phyloP scores from a whole-genome alignment of 176 grass and related monocot genomes.

The Pontederia paniculata region DNA sequence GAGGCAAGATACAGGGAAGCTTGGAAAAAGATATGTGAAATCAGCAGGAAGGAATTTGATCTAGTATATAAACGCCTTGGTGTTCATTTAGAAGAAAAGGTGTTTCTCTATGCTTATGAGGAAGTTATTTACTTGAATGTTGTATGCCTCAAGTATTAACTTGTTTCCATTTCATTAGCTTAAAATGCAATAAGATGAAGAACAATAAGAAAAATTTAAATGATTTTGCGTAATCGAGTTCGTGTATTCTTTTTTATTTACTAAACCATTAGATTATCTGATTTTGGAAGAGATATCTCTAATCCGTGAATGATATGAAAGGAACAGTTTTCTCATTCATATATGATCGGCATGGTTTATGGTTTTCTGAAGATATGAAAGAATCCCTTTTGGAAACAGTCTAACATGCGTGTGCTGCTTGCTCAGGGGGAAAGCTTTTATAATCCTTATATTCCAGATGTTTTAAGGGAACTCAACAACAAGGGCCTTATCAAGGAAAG shows the following conservation, averaged over 20 bases:
- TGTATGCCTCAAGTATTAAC: neutral
- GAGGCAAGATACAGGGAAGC: constrained; percentile 65
- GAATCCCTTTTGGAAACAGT: too few relatives aligned
- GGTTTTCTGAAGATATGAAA: too few relatives aligned
- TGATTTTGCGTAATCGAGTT: too few relatives aligned
- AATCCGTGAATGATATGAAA: too few relatives aligned
- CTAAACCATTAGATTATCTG: too few relatives aligned
- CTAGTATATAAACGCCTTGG: constrained; percentile 66
- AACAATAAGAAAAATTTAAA: too few relatives aligned
- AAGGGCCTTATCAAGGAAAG: constrained; percentile 73
- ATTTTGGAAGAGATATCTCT: too few relatives aligned
- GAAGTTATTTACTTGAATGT: neutral
- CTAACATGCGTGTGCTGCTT: constrained; percentile 1
- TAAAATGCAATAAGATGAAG: too few relatives aligned
- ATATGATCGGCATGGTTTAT: too few relatives aligned
- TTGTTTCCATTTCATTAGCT: too few relatives aligned
- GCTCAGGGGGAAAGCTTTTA: constrained; percentile 95
- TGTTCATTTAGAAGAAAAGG: constrained; percentile 86
- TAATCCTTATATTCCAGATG: constrained; percentile 73
- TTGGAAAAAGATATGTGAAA: constrained; percentile 93
- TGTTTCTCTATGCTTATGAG: constrained; percentile 12
- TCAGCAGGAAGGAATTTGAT: constrained; percentile 83
- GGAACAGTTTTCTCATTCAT: too few relatives aligned
- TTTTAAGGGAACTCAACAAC: constrained; percentile 42
- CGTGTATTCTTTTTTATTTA: too few relatives aligned